These are phyloP conservation scores for Ordospora colligata DNA, from an alignment of 371 early-diverging fungal species.

Conservation along the genomic window DNA sequence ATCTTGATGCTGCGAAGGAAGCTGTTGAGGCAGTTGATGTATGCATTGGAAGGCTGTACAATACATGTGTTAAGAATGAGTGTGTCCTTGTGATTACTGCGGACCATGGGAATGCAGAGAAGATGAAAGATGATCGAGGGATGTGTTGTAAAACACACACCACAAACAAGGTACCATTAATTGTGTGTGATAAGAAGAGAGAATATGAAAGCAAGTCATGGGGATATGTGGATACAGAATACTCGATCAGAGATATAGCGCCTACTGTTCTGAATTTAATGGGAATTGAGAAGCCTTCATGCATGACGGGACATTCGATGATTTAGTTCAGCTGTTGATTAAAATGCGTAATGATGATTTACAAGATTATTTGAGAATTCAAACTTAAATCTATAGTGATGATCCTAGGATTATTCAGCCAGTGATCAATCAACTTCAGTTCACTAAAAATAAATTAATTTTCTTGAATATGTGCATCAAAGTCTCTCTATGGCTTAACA, in stretches of 20 bases:
- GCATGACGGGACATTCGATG: conserved; percentile 77
- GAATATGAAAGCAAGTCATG: not conserved
- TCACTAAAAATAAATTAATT: too few species aligned
- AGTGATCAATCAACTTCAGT: too few species aligned
- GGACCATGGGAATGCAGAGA: conserved; percentile 99
- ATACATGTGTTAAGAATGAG: conserved; percentile 73
- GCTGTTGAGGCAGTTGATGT: conserved; percentile 84
- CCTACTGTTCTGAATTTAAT: conserved; percentile 85
- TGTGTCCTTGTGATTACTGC: conserved; percentile 89
- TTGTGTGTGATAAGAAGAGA: conserved; percentile 65
- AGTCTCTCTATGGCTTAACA: not conserved
- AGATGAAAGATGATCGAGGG: conserved; percentile 79
- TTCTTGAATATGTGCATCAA: too few species aligned
- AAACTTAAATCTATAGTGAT: too few species aligned
- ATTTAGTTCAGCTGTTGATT: not conserved
- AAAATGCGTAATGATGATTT: too few species aligned
- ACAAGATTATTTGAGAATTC: too few species aligned
- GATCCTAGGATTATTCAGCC: too few species aligned
- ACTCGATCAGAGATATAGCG: conserved; percentile 84
- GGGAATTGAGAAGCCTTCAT: conserved; percentile 78
- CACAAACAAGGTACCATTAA: conserved; percentile 71
- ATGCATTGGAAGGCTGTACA: conserved; percentile 80
- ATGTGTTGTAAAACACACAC: conserved; percentile 73
- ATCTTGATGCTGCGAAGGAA: conserved; percentile 77
- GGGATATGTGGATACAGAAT: conserved; percentile 60